Evolutionary conservation across 1,139 yeast genomes (phyloP), one percentile per base, ranked within the genome.

Genomic region (Scheffersomyces cryptocercus): DNA sequence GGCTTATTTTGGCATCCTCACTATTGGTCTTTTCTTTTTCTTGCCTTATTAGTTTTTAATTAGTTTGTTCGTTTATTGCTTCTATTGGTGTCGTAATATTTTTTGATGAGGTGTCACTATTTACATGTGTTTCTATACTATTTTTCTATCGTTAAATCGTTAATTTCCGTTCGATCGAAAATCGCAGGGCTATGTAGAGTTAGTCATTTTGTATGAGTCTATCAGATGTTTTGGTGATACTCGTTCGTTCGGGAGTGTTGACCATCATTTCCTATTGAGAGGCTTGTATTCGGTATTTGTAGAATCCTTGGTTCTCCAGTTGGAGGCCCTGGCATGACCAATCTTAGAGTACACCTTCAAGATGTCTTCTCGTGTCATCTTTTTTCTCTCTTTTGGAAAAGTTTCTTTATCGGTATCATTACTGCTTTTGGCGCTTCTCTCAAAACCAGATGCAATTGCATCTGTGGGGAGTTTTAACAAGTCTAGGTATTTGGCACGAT

Each of bases 291-390:
- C 46, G 14, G 58, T 50, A 11, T 60, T 59, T 13, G 54, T 46
- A 6, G 53, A 52, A 38, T 62, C 67, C 37, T 58, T 50, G 6
- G 46, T 41, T 26, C 51, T 53, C 72, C 71, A 67, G 40, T 49
- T 45, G 34, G 58, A 55, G 15, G 58, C 51, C 34, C 72, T 49
- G 5, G 59, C 60, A 26, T 53, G 54, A 2, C 72, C 72, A 10
- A 67, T 62, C 32, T 56, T 61, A 10, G 65, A 58, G 46, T 62
- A 65, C 12, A 56, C 47, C 29, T 61, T 54, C 44, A 64, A 52
- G n/a, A 54, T 40, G 24, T 52, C 54, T 26, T 52, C 52, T 15
- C 48, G 41, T 4, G 51, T 35, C 13, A 41, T 20, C 29, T 35
- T 32, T 31, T 12, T 31, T 20, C 35, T 31, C 35, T 31, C 35